These are phyloP conservation scores for Suhomyces terraborum DNA, from an alignment of 1,139 yeast genomes.

Conservation along the genomic window DNA sequence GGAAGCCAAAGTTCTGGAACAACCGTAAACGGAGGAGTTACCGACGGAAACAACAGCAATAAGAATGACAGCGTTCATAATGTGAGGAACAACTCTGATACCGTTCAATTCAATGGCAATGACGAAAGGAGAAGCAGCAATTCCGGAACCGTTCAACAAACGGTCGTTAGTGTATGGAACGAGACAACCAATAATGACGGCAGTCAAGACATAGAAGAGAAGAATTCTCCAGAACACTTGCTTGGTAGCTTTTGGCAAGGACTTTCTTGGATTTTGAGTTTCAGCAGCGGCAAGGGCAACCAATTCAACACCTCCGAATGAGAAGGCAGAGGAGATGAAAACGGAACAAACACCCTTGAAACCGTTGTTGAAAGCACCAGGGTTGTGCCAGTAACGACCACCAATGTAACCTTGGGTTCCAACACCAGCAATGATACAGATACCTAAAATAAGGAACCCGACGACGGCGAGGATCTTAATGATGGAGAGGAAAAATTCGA, in stretches of 20 bases:
- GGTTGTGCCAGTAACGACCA: constrained; percentile 28
- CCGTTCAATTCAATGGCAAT: constrained; percentile 44
- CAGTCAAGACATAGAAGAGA: constrained; percentile 35
- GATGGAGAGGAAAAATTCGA: constrained; percentile 46
- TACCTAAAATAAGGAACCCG: constrained; percentile 28
- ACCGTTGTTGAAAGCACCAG: constrained; percentile 26
- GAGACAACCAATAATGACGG: constrained; percentile 50
- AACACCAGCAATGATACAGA: constrained; percentile 32
- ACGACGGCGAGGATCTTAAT: constrained; percentile 28
- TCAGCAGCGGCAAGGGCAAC: constrained; percentile 30
- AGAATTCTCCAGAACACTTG: constrained; percentile 28
- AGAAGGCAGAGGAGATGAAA: constrained; percentile 27
- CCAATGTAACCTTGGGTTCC: constrained; percentile 27
- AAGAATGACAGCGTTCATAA: constrained; percentile 56
- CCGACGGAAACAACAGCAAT: constrained; percentile 55
- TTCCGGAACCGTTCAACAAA: constrained; percentile 37
- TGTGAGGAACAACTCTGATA: constrained; percentile 45
- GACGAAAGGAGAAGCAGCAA: constrained; percentile 45
- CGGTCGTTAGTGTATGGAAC: constrained; percentile 42
- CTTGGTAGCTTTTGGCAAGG: constrained; percentile 28
- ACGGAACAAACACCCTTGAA: constrained; percentile 28
- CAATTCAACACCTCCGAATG: constrained; percentile 28
- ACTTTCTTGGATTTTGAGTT: constrained; percentile 24
- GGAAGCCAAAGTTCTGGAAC: constrained; percentile 56
- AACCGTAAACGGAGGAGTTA: constrained; percentile 57